Evolutionary conservation across 2,329 filamentous ascomycete genomes (phyloP), one percentile per base, ranked within the genome.

Genomic region (Ascochyta fabae): DNA sequence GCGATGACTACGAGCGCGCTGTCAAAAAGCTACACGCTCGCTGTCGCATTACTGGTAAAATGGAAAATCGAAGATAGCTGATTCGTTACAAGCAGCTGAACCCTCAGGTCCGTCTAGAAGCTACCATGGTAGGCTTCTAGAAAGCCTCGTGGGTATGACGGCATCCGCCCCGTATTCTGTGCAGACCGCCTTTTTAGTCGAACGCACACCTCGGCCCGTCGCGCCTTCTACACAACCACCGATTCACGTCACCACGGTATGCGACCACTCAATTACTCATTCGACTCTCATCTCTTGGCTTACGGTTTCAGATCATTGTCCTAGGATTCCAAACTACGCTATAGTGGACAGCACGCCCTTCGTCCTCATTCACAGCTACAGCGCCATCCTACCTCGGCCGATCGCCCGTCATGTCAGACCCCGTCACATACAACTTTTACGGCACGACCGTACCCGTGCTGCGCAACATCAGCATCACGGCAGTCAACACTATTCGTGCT

Each of bases 341-440:
- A 16, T 8, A 41, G 7, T 9, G 5, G 16, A n/a, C 24, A 16
- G n/a, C 33, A 34, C 15, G n/a, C 31, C 8, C n/a, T 15, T 38
- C 19, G 6, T 24, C 34, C 7, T 6, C 39, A 35, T 29, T 19
- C 19, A 9, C 22, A 46, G 8, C 22, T 16, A 45, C 35, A 34
- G 15, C 45, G 15, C n/a, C 31, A 50, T 41, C 34, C 45, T 40
- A 15, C 46, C 23, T 36, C 52, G 34, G 41, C 23, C 52, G 46
- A 55, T 49, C 53, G 46, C 46, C 53, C 53, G 36, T 19, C 6
- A 66, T 66, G 62, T 53, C 62, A 22, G 48, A 61, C 51, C 55
- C 58, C 26, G 26, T 61, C 33, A 58, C 58, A 19, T 60, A 60
- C 48, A 56, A 55, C 29, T 66, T 66, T 52, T 64, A 64, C 46